phyloP scores from a whole-genome alignment of 2,329 filamentous ascomycete species.

The Paecilomyces niveus region DNA sequence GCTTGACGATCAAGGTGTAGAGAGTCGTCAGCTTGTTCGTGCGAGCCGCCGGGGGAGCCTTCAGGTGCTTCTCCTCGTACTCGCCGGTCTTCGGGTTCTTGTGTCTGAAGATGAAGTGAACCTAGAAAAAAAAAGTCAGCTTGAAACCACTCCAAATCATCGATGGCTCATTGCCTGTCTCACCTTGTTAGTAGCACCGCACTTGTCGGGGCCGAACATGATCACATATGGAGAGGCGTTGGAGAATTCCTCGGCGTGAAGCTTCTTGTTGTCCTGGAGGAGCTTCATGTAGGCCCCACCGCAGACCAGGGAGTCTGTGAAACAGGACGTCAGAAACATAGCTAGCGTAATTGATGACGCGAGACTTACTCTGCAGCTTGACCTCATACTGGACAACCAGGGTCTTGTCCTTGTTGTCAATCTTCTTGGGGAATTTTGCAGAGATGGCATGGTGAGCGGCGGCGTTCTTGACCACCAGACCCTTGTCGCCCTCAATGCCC shows the following conservation, averaged over 20 bases:
- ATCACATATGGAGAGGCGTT: constrained; percentile 97
- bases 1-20: constrained; percentile 93
- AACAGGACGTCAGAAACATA: constrained; percentile 23
- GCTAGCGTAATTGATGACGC: neutral
- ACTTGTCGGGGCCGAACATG: constrained; percentile 99
- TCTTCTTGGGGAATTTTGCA: constrained; percentile 92
- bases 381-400: constrained; percentile 98
- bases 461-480: constrained; percentile 94
- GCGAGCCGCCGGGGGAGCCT: constrained; percentile 71
- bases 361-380: constrained; percentile 84
- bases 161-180: constrained; percentile 26
- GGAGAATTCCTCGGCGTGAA: constrained; percentile 95
- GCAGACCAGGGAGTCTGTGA: constrained; percentile 79
- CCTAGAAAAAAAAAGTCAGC: constrained; percentile 32
- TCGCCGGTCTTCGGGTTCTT: constrained; percentile 99
- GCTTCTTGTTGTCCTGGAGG: constrained; percentile 92
- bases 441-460: constrained; percentile 99
- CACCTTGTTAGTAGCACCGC: constrained; percentile 97
- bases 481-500: constrained; percentile 91
- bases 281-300: constrained; percentile 99
- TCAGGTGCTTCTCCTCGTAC: constrained; percentile 99
- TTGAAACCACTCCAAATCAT: neutral
- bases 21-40: constrained; percentile 89
- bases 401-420: constrained; percentile 95
- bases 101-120: constrained; percentile 98